Conservation (phyloP, 768 basidiomycete species). For the Lactifluus hygrophoroides region DNA sequence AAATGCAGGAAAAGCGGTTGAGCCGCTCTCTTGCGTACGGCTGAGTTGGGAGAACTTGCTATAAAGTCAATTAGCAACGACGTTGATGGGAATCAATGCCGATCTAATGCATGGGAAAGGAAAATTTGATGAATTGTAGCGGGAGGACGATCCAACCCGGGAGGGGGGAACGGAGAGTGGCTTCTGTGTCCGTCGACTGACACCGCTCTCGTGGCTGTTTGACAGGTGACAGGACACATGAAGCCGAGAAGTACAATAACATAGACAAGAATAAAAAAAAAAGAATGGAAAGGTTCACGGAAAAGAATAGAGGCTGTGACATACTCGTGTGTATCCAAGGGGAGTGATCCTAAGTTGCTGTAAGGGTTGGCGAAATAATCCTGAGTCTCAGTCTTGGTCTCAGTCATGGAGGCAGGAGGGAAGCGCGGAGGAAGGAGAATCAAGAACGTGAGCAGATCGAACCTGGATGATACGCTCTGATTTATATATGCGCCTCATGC, state of each 20-base stretch:
- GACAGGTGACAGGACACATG: conserved; percentile 15
- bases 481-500: conserved; percentile 15
- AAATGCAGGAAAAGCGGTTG: conserved; percentile 14
- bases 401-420: conserved; percentile 19
- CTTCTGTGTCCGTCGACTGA: conserved; percentile 12
- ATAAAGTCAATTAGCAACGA: conserved; percentile 21
- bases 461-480: conserved; percentile 12
- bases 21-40: conserved; percentile 1
- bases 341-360: conserved; percentile 11
- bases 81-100: conserved; percentile 13
- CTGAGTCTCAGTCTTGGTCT: conserved; percentile 15
- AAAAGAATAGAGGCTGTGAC: neutral
- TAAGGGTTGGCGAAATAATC: conserved; percentile 5
- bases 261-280: neutral
- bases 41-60: conserved; percentile 18
- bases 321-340: conserved; percentile 12
- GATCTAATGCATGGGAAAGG: conserved; percentile 16
- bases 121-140: conserved; percentile 11
- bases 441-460: conserved; percentile 19
- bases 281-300: neutral
- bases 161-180: neutral
- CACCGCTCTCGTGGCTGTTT: conserved; percentile 15
- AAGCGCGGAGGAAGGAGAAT: conserved; percentile 19
- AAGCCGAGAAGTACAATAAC: neutral
- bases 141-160: conserved; percentile 14